A percentile compares a stretch with the other conserved stretches of the same genome.
Evolutionary conservation across 164 flowering plant genomes (phyloP).

Genomic region (Annona squamosa): DNA sequence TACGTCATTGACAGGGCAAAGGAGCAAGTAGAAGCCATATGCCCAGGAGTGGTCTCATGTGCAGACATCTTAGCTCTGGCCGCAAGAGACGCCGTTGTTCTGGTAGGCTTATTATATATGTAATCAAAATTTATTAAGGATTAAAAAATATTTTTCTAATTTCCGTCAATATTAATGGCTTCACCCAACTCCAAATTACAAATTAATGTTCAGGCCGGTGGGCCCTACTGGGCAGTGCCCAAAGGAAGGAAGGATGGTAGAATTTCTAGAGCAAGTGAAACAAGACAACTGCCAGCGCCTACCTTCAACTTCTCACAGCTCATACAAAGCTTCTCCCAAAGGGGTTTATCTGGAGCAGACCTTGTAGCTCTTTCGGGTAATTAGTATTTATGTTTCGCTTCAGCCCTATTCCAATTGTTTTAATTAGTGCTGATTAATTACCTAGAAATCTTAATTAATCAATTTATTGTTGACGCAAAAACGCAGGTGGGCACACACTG

Average conservation of each 20-base stretch:
- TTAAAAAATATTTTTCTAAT: background rate
- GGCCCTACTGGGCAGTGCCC: conserved; percentile 81
- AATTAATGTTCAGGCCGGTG: conserved; percentile 50
- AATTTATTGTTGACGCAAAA: background rate
- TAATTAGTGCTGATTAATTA: too few species aligned
- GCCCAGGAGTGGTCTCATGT: conserved; percentile 92
- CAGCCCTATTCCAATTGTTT: too few species aligned
- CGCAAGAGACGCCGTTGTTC: conserved; percentile 69
- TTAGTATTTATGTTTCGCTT: too few species aligned
- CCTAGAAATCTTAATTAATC: too few species aligned
- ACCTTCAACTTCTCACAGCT: conserved; percentile 63
- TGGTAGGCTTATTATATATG: conserved; percentile 28
- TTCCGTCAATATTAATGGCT: background rate
- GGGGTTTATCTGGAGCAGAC: conserved; percentile 67
- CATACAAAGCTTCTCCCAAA: conserved; percentile 66
- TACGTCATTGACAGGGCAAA: conserved; percentile 74
- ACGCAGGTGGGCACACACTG: conserved; percentile 76
- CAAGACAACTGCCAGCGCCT: conserved; percentile 69
- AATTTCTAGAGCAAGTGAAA: conserved; percentile 64
- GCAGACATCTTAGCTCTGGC: conserved; percentile 85
- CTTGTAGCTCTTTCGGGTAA: conserved; percentile 84
- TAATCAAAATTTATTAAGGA: background rate
- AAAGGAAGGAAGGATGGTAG: conserved; percentile 87
- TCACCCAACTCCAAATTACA: too few species aligned
- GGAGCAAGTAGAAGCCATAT: conserved; percentile 46